These are phyloP conservation scores for Pseudocercospora macadamiae DNA, from an alignment of 2,329 filamentous ascomycete species.

Conservation along the genomic window DNA sequence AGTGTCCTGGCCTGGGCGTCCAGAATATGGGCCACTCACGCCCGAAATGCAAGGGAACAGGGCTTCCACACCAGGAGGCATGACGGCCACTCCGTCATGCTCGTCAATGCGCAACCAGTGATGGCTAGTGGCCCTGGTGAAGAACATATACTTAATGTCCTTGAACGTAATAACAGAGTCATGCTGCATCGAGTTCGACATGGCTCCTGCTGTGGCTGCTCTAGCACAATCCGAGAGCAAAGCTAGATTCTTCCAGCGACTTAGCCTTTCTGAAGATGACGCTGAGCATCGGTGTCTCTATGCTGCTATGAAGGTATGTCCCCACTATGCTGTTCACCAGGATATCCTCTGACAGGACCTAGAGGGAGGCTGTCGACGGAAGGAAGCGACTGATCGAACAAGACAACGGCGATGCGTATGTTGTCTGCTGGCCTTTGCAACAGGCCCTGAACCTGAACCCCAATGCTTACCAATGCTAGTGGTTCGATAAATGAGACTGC, in stretches of 20 bases:
- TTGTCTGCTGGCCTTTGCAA: not conserved
- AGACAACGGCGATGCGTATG: conserved; percentile 34
- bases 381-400: conserved; percentile 44
- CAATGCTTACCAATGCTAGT: conserved; percentile 35
- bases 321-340: not conserved
- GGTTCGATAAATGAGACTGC: conserved; percentile 52
- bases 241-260: conserved; percentile 45
- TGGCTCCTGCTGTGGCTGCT: conserved; percentile 32
- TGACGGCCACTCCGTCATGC: not conserved
- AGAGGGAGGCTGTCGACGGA: conserved; percentile 45
- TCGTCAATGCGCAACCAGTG: conserved; percentile 1
- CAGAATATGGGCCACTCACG: not conserved
- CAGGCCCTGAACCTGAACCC: not conserved
- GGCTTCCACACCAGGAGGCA: not conserved
- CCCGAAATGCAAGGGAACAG: conserved; percentile 3
- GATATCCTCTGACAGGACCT: not conserved
- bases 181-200: conserved; percentile 13
- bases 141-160: not conserved
- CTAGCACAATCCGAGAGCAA: conserved; percentile 51
- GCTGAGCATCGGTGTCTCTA: conserved; percentile 41
- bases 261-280: conserved; percentile 44
- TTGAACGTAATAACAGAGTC: not conserved
- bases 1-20: not conserved
- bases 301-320: conserved; percentile 48
- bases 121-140: not conserved